Evolutionary conservation across 202 grass and related monocot genomes (phyloP), one percentile per base, ranked within the genome.

Genomic region (Alloteropsis angusta): DNA sequence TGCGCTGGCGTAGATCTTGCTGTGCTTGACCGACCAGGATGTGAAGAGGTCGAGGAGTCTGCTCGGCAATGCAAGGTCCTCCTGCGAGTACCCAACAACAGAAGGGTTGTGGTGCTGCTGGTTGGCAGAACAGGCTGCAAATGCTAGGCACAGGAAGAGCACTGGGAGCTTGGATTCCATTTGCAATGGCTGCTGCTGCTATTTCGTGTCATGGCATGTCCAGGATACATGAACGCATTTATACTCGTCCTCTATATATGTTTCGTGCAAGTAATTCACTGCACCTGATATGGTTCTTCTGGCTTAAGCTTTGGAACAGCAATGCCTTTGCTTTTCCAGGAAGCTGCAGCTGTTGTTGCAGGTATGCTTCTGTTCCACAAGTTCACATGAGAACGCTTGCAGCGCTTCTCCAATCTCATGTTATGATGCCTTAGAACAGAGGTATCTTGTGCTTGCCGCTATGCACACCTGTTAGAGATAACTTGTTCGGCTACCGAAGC

Each of bases 221-320:
- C 1, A 19, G n/a, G 70, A 71, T 50, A 25, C 17, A 58, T 11
- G 49, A 56, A 32, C 32, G 15, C 26, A 28, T 87, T 81, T 87
- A 84, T 87, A 87, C 18, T 44, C 7, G 44, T 17, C 56, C 8
- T 52, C 37, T 58, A 34, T 30, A 30, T 30, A 30, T 72, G 84
- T 87, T 90, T 83, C 84, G 84, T 90, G 81, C 84, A 90, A 72
- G 84, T 61, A 77, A 87, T 72, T 68, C 71, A 19, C 54, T 75
- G 35, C 75, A 87, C 76, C 81, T 21, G 71, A 67, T 67, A 48
- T 18, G 64, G 48, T 3, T 60, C 76, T 90, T 90, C 41, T 61
- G 12, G 50, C 1, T 84, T 65, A 83, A 87, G 84, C 57, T 57
- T 80, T 52, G 41, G 17, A 60, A 34, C 41, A 69, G 39, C 65